Base-by-base conservation (phyloP, 331 rosid species). In the Acacia concinna region DNA sequence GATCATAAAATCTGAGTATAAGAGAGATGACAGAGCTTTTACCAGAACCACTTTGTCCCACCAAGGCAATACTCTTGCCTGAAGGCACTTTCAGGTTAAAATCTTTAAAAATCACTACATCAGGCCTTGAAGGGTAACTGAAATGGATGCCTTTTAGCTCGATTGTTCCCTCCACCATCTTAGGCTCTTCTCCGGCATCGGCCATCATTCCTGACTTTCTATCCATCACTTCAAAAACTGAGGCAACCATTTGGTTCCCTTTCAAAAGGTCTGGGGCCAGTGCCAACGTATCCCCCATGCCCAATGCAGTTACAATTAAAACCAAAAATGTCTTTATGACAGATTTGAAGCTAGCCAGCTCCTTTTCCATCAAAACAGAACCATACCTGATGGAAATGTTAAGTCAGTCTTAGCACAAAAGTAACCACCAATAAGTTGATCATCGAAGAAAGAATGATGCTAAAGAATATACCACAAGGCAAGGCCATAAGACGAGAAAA, bases 11-110 rank as follows among this genome's bases (percentile, higher is more conserved):
- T 73, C 98, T 86, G 88, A 96, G 94, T 66, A 93, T 87, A 8
- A 96, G 89, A 68, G 98, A 88, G 69, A 93, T 84, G 75, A 96
- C 92, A 38, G 99, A 95, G 93, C 99, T 96, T 89, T 96, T 96
- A 21, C 99, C 99, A n/a, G 99, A 93, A 30, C 99, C 99, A 77
- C 99, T 96, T 87, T 93, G 99, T 35, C 99, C 98, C 52, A 91
- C 98, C 23, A 96, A 78, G 30, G 99, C 99, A 80, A 93, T 75
- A 82, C 94, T 89, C 78, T 85, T 90, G 30, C 98, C 97, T 27
- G 93, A 81, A 44, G 86, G 91, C 68, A 96, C 94, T 83, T 71
- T 86, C 6, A 96, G 85, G 74, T 85, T 91, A 83, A 96, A 96
- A 83, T 93, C 97, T 87, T 81, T 89, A 84, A 93, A 96, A 81